Evolutionary conservation across 2,329 filamentous ascomycete genomes (phyloP), one percentile per base, ranked within the genome.

Genomic region (Claviceps pazoutovae): DNA sequence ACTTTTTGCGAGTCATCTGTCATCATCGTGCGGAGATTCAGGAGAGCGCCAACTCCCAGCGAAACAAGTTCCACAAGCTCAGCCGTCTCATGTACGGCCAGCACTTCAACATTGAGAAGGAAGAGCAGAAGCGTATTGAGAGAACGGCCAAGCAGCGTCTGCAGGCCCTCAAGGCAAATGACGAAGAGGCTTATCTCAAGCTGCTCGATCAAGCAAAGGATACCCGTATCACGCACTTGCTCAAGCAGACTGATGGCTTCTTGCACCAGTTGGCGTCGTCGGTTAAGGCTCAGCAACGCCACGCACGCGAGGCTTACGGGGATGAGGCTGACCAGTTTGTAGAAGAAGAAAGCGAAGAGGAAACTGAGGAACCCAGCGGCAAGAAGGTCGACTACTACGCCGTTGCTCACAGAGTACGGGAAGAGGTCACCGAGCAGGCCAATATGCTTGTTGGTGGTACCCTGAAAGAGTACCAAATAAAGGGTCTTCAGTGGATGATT

Each of bases 401-500:
- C 58, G 93, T 98, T 59, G 93, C 93, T 52, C 93, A 98, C 76
- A 87, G 88, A 57, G 80, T 96, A 71, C 90, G 93, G 67, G 93
- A 98, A 73, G 88, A 94, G 57, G 84, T 98, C 60, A 85, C 79
- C 1, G 75, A 76, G 55, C 93, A 98, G 64, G 88, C 93, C 6
- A 69, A 71, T 50, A 95, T 95, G 44, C 78, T 98, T 55, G 88
- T 97, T 56, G 93, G 93, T 65, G 93, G 93, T 64, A 86, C 75
- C 11, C 75, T 98, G 58, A 98, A 98, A 69, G 93, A 98, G 67
- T 98, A 98, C 69, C 93, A 98, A 71, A 60, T 98, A 70, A 97
- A 96, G 81, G 93, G 93, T 78, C 74, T 98, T 47, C 91, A 98
- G 68, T 98, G 93, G 93, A 98, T 98, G 93, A 84, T 98, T 55